Evolutionary conservation across 1,284 basidiomycete species (phyloP).

Genomic region (Ganoderma leucocontextum): DNA sequence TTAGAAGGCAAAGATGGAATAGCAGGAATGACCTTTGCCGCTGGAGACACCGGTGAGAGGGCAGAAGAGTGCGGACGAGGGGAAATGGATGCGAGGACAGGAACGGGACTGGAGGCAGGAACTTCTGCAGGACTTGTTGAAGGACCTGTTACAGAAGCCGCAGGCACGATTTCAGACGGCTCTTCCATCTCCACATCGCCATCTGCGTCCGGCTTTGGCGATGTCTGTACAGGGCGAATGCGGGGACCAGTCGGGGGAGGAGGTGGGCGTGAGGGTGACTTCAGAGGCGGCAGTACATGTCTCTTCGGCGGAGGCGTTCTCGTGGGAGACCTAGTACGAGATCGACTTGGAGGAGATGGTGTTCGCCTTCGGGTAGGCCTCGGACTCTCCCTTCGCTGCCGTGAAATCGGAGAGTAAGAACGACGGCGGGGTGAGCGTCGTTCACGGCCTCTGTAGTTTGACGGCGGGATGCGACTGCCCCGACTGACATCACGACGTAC

Average conservation of each 20-base stretch:
- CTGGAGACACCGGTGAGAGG: conserved; percentile 8
- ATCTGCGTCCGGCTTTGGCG: conserved; percentile 21
- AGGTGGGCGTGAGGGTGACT: conserved; percentile 23
- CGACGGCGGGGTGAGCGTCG: conserved; percentile 28
- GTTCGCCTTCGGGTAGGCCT: conserved; percentile 21
- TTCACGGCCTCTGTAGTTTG: conserved; percentile 27
- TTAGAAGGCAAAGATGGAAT: conserved; percentile 20
- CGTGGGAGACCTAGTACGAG: conserved; percentile 29
- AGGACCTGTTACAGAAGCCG: background rate
- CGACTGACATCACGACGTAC: conserved; percentile 23
- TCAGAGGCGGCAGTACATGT: conserved; percentile 27
- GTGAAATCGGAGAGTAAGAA: conserved; percentile 22
- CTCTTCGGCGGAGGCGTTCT: conserved; percentile 28
- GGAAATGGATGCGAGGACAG: conserved; percentile 17
- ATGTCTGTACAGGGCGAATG: background rate
- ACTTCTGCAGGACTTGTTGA: background rate
- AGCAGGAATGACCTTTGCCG: conserved; percentile 4
- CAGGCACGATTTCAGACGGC: background rate
- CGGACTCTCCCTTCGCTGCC: conserved; percentile 20
- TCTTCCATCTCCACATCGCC: conserved; percentile 36
- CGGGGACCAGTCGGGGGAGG: conserved; percentile 24
- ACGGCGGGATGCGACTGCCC: conserved; percentile 3
- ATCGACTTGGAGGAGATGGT: conserved; percentile 29
- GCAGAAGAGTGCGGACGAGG: conserved; percentile 4
- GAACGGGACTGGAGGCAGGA: background rate